A percentile compares a stretch with the other conserved stretches of the same genome.
These are phyloP conservation scores for Platanthera zijinensis DNA, from an alignment of 106 monocot species.

Conservation along the genomic window DNA sequence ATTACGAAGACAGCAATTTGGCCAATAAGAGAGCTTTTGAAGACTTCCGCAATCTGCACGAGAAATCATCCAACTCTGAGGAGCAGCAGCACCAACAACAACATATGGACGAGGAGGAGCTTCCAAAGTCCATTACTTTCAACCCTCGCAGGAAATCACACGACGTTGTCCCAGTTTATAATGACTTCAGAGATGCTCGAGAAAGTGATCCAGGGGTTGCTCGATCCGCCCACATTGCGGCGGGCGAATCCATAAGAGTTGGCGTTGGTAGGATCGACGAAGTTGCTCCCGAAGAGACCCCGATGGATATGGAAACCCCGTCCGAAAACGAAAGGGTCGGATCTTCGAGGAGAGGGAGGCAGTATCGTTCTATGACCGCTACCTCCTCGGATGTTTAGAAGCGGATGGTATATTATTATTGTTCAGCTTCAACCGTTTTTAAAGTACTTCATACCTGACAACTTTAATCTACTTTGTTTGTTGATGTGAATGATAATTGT, in stretches of 20 bases:
- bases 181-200: neutral
- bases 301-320: neutral
- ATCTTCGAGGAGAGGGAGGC: conserved; percentile 20
- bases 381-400: conserved; percentile 14
- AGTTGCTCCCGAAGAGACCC: conserved; percentile 18
- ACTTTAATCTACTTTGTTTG: neutral
- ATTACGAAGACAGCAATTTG: conserved; percentile 26
- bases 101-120: conserved; percentile 18
- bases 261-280: conserved; percentile 66
- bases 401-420: neutral
- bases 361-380: conserved; percentile 31
- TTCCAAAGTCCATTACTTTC: conserved; percentile 59
- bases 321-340: neutral
- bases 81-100: conserved; percentile 15
- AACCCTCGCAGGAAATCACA: conserved; percentile 53
- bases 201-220: neutral
- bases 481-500: too few species aligned
- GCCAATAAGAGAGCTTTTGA: conserved; percentile 61
- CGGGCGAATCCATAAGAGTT: conserved; percentile 27
- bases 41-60: conserved; percentile 56
- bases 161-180: conserved; percentile 38
- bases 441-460: neutral
- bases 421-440: neutral
- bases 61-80: conserved; percentile 20
- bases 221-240: conserved; percentile 21